Evolutionary conservation across 208 protist genomes (phyloP).

Genomic region (Acanthamoeba rhysodes): DNA sequence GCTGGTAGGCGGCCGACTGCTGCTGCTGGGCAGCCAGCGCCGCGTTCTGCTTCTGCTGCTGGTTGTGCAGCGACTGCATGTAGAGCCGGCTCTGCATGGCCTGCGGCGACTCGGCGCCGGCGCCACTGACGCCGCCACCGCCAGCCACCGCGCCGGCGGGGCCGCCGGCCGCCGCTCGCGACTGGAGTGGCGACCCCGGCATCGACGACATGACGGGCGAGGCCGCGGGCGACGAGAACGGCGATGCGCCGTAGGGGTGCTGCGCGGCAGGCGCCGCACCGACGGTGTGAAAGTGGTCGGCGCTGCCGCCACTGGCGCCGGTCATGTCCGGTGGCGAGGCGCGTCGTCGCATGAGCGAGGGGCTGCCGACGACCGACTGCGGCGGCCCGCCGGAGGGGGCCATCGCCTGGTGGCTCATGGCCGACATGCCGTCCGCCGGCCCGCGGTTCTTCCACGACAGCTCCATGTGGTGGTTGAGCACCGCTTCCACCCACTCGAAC

Average conservation of each 20-base stretch:
- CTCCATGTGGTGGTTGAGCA: slow-evolving; percentile 60
- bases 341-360: not conserved
- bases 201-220: slow-evolving; percentile 3
- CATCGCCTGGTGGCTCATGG: not conserved
- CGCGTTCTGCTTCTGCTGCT: slow-evolving; percentile 10
- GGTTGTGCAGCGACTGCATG: slow-evolving; percentile 52
- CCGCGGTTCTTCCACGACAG: slow-evolving; percentile 45
- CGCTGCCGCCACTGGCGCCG: not conserved
- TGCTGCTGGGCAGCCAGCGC: not conserved
- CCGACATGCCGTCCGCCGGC: not conserved
- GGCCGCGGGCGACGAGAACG: slow-evolving; percentile 3
- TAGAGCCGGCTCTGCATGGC: slow-evolving; percentile 6
- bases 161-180: not conserved
- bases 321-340: not conserved
- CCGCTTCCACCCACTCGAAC: slow-evolving; percentile 48
- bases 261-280: not conserved
- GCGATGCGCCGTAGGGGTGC: not conserved
- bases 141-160: not conserved
- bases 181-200: not conserved
- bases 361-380: not conserved
- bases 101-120: not conserved
- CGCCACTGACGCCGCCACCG: not conserved
- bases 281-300: slow-evolving; percentile 1
- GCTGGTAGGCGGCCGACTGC: not conserved
- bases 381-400: not conserved